A percentile compares a stretch with the other conserved stretches of the same genome.
Conservation (phyloP, 148 eudicot species). For the Camellia lanceoleosa region DNA sequence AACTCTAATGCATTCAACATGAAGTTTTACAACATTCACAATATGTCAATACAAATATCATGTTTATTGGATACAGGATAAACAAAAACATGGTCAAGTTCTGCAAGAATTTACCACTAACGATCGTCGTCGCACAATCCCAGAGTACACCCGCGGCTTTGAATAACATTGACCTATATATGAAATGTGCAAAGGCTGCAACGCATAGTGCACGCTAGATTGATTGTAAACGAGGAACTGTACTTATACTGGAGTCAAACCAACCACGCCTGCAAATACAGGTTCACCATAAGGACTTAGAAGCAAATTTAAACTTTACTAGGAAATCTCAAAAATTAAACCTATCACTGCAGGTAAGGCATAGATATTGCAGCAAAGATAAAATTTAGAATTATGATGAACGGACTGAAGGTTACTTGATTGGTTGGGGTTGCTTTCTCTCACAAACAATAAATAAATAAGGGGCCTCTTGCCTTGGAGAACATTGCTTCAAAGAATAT, state of each 20-base stretch:
- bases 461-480: too few relatives aligned
- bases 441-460: background rate
- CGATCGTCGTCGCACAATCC: background rate
- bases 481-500: too few relatives aligned
- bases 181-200: background rate
- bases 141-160: background rate
- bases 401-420: too few relatives aligned
- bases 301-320: background rate
- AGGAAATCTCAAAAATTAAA: conserved; percentile 1
- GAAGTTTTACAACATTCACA: background rate
- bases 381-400: background rate
- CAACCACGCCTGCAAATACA: conserved; percentile 9
- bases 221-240: background rate
- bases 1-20: background rate
- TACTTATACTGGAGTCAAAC: conserved; percentile 16
- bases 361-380: background rate
- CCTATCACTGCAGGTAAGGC: background rate
- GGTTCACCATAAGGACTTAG: background rate
- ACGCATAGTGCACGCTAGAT: background rate
- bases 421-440: too few relatives aligned
- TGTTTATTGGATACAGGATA: background rate
- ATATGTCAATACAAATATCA: background rate
- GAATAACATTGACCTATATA: conserved; percentile 7
- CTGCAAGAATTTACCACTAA: background rate
- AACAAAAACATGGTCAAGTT: background rate